Base-by-base conservation (phyloP, 495 filamentous ascomycete species). In the Daldinia decipiens region DNA sequence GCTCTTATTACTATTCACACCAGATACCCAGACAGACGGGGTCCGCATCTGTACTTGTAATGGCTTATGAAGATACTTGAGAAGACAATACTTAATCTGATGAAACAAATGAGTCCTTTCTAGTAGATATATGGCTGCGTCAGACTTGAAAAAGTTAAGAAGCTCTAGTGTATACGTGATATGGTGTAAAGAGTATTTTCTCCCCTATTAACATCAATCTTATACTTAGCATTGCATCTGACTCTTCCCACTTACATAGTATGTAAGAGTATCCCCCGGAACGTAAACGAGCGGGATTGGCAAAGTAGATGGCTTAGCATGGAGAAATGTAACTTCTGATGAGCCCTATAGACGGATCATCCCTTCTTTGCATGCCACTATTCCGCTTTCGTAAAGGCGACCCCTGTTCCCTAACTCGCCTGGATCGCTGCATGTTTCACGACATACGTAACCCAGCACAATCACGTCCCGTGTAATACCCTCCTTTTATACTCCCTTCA, bases 21-120 rank as follows among this genome's bases (percentile, higher is more conserved):
- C 72, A 77, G 75, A 77, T 77, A 77, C 75, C 75, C 60, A 67
- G 59, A 62, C 52, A 60, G 59, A 71, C 34, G 38, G 71, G 65
- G 68, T 57, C 56, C 62, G 71, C 74, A 72, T 71, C 47, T 75
- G 72, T 71, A 75, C 68, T 70, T 73, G 70, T 70, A 69, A 68
- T 64, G 72, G 66, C 39, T 74, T 71, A 77, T 29, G 34, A 68
- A 73, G 56, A 56, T 56, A 67, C 52, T 67, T 40, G 32, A 67
- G 34, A 59, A 70, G 60, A 67, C 52, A 67, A 56, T 39, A 56
- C 17, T 45, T 59, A 59, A 59, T 59, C 9, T 29, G 21, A 59
- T 59, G 56, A 59, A 45, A 26, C n/a, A 17, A 17, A 29, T n/a
- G 32, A n/a, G 26, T 53, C 26, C 32, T 12, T 24, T 9, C 2